Evolutionary conservation across 345 rosid species (phyloP), one percentile per base, ranked within the genome.

Genomic region (Linum usitatissimum): DNA sequence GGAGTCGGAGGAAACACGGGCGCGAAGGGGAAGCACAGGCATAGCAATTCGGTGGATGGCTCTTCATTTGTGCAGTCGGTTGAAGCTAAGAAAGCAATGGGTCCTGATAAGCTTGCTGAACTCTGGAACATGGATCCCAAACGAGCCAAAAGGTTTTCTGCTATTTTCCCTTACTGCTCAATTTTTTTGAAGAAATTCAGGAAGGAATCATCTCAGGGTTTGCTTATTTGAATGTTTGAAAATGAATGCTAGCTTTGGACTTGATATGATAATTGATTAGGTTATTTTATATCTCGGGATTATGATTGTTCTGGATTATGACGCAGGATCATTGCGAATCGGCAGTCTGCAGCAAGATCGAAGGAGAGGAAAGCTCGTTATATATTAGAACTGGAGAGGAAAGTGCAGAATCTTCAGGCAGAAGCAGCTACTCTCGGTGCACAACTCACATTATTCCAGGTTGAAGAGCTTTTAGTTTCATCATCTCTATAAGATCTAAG

Each of bases 401-500:
- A 87, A 74, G 97, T 87, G 64, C 93, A 91, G 69, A 84, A 89
- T 6, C 80, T 90, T 74, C 89, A 86, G 79, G 81, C 88, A 18
- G 95, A 87, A 69, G 87, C 93, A 30, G 85, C 90, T 55, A 84
- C 95, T 8, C 83, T 90, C 54, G 84, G 88, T 57, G 87, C 97
- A 61, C 92, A 87, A 78, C 83, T 87, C 55, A 84, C 91, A 54
- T 71, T 77, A 65, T 86, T 87, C 64, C 95, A 84, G 86, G 96
- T 90, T 28, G 38, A 9, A 39, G 39, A 54, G 65, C 49, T 28
- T 42, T 39, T 40, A n/a, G 12, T 15, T 9, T 23, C 38, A 36
- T 0, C 10, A 15, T 5, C 9, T 30, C 49, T 51, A 40, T 28
- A 51, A 21, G 31, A 28, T 48, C 31, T 18, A 17, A 17, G 30